A percentile compares a stretch with the other conserved stretches of the same genome.
Evolutionary conservation across 2,329 filamentous ascomycete species (phyloP).

Genomic region (Colletotrichum karsti): DNA sequence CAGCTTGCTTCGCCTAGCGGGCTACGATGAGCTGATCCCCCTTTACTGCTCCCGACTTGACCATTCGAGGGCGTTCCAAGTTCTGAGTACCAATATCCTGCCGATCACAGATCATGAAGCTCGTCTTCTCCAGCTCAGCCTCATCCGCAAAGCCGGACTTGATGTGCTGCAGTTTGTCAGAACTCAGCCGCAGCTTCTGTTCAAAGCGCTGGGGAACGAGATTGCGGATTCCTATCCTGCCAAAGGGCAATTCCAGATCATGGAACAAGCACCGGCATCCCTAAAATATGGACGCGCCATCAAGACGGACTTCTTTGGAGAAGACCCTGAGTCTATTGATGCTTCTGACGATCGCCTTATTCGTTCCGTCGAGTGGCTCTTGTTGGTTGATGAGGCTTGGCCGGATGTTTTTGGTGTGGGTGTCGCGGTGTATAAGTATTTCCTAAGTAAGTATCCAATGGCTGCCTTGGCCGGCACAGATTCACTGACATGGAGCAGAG

Average conservation of each 20-base stretch:
- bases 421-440: constrained; percentile 80
- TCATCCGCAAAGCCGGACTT: constrained; percentile 80
- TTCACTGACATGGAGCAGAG: constrained; percentile 43
- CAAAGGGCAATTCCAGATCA: constrained; percentile 58
- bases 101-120: constrained; percentile 73
- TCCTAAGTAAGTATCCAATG: constrained; percentile 74
- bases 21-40: constrained; percentile 82
- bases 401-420: constrained; percentile 74
- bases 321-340: constrained; percentile 61
- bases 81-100: constrained; percentile 80
- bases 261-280: constrained; percentile 58
- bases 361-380: constrained; percentile 84
- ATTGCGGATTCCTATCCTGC: constrained; percentile 40
- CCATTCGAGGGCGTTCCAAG: constrained; percentile 70
- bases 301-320: constrained; percentile 75
- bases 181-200: constrained; percentile 66
- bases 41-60: constrained; percentile 86
- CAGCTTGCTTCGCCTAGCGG: constrained; percentile 76
- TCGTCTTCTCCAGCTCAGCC: constrained; percentile 73
- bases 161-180: constrained; percentile 78
- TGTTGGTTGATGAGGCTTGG: constrained; percentile 78
- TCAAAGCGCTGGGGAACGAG: constrained; percentile 53
- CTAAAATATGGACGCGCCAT: constrained; percentile 71
- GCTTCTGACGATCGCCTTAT: constrained; percentile 77
- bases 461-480: constrained; percentile 24